Evolutionary conservation across 495 filamentous ascomycete genomes (phyloP).

Genomic region (Neurospora tetrasperma): DNA sequence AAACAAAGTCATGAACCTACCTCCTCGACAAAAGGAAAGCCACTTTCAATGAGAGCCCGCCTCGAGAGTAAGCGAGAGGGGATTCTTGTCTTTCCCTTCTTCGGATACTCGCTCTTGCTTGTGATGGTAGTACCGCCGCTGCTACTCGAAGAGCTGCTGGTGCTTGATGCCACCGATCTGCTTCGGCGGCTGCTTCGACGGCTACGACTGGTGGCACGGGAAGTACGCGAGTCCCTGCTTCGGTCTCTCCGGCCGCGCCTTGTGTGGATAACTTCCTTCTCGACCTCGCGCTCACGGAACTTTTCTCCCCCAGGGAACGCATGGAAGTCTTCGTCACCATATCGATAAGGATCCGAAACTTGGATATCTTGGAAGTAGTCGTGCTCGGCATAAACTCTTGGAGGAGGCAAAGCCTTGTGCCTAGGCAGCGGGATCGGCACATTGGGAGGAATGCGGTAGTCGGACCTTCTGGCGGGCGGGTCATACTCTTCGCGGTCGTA

Average conservation of each 20-base stretch:
- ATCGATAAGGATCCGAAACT: slow-evolving; percentile 55
- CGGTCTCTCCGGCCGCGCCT: slow-evolving; percentile 20
- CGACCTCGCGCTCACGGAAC: slow-evolving; percentile 40
- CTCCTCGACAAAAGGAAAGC: slow-evolving; percentile 82
- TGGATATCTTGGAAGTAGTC: slow-evolving; percentile 50
- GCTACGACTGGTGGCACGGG: slow-evolving; percentile 20
- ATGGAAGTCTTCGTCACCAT: slow-evolving; percentile 58
- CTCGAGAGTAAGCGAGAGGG: slow-evolving; percentile 65
- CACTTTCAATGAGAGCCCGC: slow-evolving; percentile 67
- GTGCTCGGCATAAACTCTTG: slow-evolving; percentile 41
- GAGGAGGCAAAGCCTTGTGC: slow-evolving; percentile 32
- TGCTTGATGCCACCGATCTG: slow-evolving; percentile 29
- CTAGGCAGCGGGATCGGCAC: slow-evolving; percentile 46
- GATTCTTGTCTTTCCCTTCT: slow-evolving; percentile 81
- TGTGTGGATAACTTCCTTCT: slow-evolving; percentile 37
- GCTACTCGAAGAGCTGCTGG: slow-evolving; percentile 34
- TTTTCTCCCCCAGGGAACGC: slow-evolving; percentile 20
- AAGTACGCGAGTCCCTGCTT: slow-evolving; percentile 23
- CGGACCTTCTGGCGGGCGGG: slow-evolving; percentile 24
- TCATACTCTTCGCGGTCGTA: slow-evolving; percentile 39
- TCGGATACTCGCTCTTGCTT: slow-evolving; percentile 52
- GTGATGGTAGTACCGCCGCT: slow-evolving; percentile 33
- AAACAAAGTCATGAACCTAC: slow-evolving; percentile 31
- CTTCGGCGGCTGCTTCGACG: slow-evolving; percentile 26
- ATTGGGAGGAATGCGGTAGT: slow-evolving; percentile 39